phyloP scores from a whole-genome alignment of 805 yeast species.

The Spathaspora hagerdaliae region DNA sequence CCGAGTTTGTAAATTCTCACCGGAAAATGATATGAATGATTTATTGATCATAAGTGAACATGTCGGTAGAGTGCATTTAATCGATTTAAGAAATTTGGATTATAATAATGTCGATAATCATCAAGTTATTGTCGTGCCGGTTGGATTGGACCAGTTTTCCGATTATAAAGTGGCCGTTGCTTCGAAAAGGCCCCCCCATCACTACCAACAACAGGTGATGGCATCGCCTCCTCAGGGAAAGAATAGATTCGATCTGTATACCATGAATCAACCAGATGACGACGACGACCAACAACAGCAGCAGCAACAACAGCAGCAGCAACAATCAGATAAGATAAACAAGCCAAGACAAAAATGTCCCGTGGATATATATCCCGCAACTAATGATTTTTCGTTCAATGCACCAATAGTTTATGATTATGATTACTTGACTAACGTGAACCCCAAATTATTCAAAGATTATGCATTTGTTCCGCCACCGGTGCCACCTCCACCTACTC shows the following conservation, averaged over 20 bases:
- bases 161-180: slow-evolving; percentile 14
- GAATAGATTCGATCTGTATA: background rate
- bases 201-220: background rate
- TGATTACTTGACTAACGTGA: slow-evolving; percentile 30
- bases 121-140: slow-evolving; percentile 70
- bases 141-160: slow-evolving; percentile 39
- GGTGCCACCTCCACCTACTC: slow-evolving; percentile 5
- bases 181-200: background rate
- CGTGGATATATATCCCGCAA: slow-evolving; percentile 4
- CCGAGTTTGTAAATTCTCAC: slow-evolving; percentile 49
- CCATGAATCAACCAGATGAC: background rate
- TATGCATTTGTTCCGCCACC: slow-evolving; percentile 30
- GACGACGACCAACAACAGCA: background rate
- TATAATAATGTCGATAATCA: slow-evolving; percentile 45
- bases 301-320: background rate
- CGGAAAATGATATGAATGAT: slow-evolving; percentile 64
- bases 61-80: slow-evolving; percentile 78
- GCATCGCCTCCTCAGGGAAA: background rate
- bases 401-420: slow-evolving; percentile 42
- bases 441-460: slow-evolving; percentile 36
- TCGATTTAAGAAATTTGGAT: slow-evolving; percentile 68
- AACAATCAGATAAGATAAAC: background rate
- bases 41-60: slow-evolving; percentile 77
- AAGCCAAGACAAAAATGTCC: slow-evolving; percentile 1
- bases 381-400: slow-evolving; percentile 11